Base-by-base conservation (phyloP, 768 basidiomycete species). In the Cystofilobasidium macerans region DNA sequence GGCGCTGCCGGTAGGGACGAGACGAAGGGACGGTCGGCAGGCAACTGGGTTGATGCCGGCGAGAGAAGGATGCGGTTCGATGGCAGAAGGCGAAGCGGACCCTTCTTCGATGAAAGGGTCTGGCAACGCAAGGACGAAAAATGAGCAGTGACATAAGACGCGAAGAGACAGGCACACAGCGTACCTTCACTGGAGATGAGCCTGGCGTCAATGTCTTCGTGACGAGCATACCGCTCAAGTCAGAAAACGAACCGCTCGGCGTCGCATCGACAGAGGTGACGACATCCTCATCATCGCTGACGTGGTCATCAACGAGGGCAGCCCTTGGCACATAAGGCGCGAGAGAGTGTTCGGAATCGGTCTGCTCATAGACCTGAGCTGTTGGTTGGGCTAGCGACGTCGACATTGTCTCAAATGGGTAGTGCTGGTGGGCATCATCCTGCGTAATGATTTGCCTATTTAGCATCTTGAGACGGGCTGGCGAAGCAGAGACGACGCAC, bases 341-440 rank as follows among this genome's bases (percentile, higher is more conserved):
- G 30, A 54, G 51, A 16, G 51, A 54, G 30, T 54, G 51, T 5
- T 3, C 26, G 18, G 51, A 3, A 16, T 54, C 51, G 2, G 51
- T 54, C 51, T 4, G 51, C 30, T 54, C 51, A 30, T 54, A 54
- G 28, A n/a, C 18, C 8, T 32, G 51, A 3, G 51, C 18, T 13
- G 11, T 2, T 4, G 51, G 6, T 30, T 30, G 51, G 5, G 51
- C 6, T 2, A 6, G 28, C 7, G 51, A 6, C 16, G 3, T 30
- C 13, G 32, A 32, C n/a, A n/a, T n/a, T n/a, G n/a, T n/a, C 14
- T 54, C 51, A 16, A 54, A 54, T 3, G 51, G 51, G 16, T 54
- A 54, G 51, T 54, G 51, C 9, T 54, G 26, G 30, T 54, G 51
- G 28, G 28, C 51, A 7, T 54, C 51, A 26, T 54, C 51, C 51